Evolutionary conservation across 768 basidiomycete species (phyloP), one percentile per base, ranked within the genome.

Genomic region (Hygrocybe punicea): DNA sequence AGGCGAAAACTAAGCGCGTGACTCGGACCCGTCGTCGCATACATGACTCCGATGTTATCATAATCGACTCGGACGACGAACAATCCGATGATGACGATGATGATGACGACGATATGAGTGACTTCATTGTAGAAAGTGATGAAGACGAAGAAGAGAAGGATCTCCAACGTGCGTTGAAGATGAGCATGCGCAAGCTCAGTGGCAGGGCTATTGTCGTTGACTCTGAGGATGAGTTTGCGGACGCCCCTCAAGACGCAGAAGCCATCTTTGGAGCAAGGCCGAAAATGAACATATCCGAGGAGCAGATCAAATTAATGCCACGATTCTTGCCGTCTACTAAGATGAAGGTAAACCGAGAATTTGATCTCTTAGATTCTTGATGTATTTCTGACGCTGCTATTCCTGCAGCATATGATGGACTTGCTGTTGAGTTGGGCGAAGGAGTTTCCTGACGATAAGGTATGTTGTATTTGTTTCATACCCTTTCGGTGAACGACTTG

Each of bases 321-420:
- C 72, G 76, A 33, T 85, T 87, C 69, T 63, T 85, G 36, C 85
- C 86, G 0, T 86, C 86, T 4, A 86, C 85, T 2, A 90, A 89
- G 77, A 86, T 89, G 86, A 84, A 84, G 74, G 84, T 84, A 58
- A 40, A 25, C 40, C n/a, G 11, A 13, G 4, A 42, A 6, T 40
- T 53, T 23, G 19, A 51, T 23, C 25, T 35, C 29, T 8, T 29
- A 29, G 29, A 74, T 62, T 45, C 11, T 19, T 9, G 50, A 21
- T 21, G 29, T 19, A 19, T 49, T n/a, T 29, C n/a, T 2, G 49
- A 23, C 47, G 19, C n/a, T 16, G n/a, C n/a, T 42, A 3, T 49
- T 49, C 40, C 24, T 34, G 49, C 19, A 57, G 81, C 73, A 70
- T 49, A 84, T 84, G 82, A 88, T 87, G 78, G 74, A 83, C n/a